phyloP scores from a whole-genome alignment of 2,329 filamentous ascomycete genomes.

The Chalaropsis thielavioides region DNA sequence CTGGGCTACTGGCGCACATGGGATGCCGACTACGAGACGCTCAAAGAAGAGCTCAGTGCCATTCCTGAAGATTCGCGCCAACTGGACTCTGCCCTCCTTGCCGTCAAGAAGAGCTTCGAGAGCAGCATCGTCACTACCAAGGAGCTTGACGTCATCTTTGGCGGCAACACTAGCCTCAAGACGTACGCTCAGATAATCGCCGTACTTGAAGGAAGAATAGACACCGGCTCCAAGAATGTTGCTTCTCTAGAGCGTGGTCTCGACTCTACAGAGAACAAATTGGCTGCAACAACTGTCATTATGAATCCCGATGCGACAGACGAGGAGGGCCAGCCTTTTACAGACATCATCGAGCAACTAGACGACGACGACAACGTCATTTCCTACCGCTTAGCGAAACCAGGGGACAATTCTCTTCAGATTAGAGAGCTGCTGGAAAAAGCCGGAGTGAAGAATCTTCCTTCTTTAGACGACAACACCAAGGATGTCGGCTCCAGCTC shows the following conservation, averaged over 20 bases:
- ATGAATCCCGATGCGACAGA: conserved; percentile 23
- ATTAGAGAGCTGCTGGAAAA: conserved; percentile 61
- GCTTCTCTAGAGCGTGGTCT: conserved; percentile 26
- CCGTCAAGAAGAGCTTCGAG: conserved; percentile 43
- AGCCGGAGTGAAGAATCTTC: conserved; percentile 44
- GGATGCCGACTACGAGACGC: conserved; percentile 79
- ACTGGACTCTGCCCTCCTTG: conserved; percentile 36
- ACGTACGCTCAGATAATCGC: conserved; percentile 40
- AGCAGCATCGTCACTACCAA: conserved; percentile 47
- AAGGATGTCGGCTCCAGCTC: background rate
- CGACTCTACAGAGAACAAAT: conserved; percentile 51
- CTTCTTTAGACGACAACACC: background rate
- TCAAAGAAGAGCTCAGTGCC: conserved; percentile 65
- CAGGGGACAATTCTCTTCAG: conserved; percentile 51
- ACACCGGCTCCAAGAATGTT: conserved; percentile 16
- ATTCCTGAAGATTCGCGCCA: conserved; percentile 33
- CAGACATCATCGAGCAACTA: conserved; percentile 81
- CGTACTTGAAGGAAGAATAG: conserved; percentile 30
- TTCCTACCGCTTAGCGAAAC: conserved; percentile 49
- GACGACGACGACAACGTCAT: conserved; percentile 83
- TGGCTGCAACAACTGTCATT: conserved; percentile 17
- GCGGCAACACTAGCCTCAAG: conserved; percentile 20
- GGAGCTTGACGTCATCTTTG: conserved; percentile 37
- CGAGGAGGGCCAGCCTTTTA: conserved; percentile 46
- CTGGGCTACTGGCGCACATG: conserved; percentile 80